Base-by-base conservation (phyloP, 2,329 filamentous ascomycete genomes). In the Passalora sequoiae region DNA sequence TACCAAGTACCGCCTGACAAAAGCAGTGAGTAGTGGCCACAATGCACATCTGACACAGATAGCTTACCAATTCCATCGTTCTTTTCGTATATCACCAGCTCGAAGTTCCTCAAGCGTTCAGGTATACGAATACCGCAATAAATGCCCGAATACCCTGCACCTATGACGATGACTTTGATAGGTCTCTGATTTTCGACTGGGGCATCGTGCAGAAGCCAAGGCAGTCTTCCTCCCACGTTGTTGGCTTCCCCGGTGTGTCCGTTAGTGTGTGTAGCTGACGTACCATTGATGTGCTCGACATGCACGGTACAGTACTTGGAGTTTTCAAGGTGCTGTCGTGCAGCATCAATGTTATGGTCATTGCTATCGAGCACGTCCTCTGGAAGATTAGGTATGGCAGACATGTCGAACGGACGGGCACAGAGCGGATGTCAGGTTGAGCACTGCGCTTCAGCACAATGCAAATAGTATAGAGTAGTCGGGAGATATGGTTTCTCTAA, bases 41-140 rank as follows among this genome's bases (percentile, higher is more conserved):
- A n/a, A 12, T 27, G 24, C 13, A 33, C 19, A 28, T 24, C 38
- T 10, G 6, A 10, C 12, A 30, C 66, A 1, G 61, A 62, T 3
- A 63, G 61, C 27, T 31, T 21, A 10, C 66, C 66, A 13, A 69
- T 57, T 2, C 66, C 66, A 6, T 54, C 61, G 48, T 70, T 69
- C 60, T 69, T 69, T 47, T 70, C 68, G 35, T 69, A 69, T 5
- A 69, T 67, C 10, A 63, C 59, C 10, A 69, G 49, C 3, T 67
- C 64, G 10, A 65, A 63, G 46, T 70, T 69, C 12, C 50, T 32
- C n/a, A 56, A 19, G 15, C 57, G 56, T 46, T 71, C 66, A 1
- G 68, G 67, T 47, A 71, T 67, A 4, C 69, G 59, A 38, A 71
- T 71, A 3, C 66, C 67, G 27, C 61, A 62, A 43, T 70, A 71